phyloP scores from a whole-genome alignment of 2,329 filamentous ascomycete species.

The Alternaria sp. region DNA sequence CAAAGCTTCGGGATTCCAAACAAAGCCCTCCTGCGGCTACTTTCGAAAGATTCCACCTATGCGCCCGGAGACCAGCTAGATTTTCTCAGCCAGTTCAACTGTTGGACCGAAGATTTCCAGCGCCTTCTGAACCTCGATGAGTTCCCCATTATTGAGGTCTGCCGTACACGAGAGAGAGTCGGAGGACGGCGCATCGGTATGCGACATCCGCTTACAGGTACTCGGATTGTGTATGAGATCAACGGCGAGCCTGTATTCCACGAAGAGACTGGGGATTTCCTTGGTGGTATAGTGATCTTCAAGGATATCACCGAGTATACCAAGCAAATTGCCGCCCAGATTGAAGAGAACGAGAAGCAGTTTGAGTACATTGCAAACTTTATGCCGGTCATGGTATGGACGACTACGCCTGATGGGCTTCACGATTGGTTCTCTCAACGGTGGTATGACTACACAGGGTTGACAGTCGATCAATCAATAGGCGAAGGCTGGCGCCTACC shows the following conservation, averaged over 20 bases:
- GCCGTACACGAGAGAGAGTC: slow-evolving; percentile 67
- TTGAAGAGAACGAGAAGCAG: slow-evolving; percentile 72
- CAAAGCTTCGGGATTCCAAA: slow-evolving; percentile 77
- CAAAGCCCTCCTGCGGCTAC: slow-evolving; percentile 60
- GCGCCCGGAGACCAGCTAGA: slow-evolving; percentile 52
- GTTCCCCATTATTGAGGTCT: slow-evolving; percentile 70
- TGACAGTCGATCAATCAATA: slow-evolving; percentile 67
- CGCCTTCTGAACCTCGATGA: slow-evolving; percentile 64
- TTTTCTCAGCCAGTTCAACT: slow-evolving; percentile 64
- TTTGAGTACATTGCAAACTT: slow-evolving; percentile 79
- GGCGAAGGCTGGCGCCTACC: slow-evolving; percentile 68
- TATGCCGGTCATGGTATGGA: slow-evolving; percentile 69
- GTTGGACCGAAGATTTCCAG: slow-evolving; percentile 73
- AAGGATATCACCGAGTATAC: slow-evolving; percentile 75
- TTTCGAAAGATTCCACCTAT: slow-evolving; percentile 48
- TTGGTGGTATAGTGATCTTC: slow-evolving; percentile 75
- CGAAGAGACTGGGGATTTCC: slow-evolving; percentile 71
- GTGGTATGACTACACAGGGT: slow-evolving; percentile 80
- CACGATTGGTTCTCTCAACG: slow-evolving; percentile 77
- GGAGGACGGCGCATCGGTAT: slow-evolving; percentile 66
- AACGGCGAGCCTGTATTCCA: slow-evolving; percentile 72
- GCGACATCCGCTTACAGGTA: slow-evolving; percentile 60
- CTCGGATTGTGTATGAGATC: slow-evolving; percentile 67
- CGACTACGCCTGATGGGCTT: slow-evolving; percentile 68
- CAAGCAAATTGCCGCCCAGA: slow-evolving; percentile 72